Evolutionary conservation across 768 basidiomycete species (phyloP).

Genomic region (Pluteus cervinus): DNA sequence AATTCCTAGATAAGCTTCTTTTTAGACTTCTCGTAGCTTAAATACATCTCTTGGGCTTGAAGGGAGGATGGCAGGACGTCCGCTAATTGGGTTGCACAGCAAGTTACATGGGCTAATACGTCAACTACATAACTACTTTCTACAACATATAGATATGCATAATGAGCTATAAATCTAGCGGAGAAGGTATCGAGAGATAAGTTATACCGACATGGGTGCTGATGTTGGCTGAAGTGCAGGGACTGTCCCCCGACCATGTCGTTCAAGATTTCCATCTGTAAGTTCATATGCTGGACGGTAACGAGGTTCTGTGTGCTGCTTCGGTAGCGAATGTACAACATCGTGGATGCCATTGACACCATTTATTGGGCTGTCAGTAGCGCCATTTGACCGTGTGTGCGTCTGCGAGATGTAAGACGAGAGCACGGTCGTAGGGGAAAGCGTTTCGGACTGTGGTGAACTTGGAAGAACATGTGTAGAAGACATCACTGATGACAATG

Average conservation of each 20-base stretch:
- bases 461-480: constrained; percentile 11
- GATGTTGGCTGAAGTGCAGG: constrained; percentile 3
- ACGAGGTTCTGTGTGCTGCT: no score
- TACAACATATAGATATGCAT: neutral
- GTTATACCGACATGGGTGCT: neutral
- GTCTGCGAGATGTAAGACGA: constrained; percentile 21
- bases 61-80: no score
- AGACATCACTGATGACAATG: constrained; percentile 18
- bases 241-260: constrained; percentile 50
- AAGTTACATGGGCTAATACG: neutral
- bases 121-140: neutral
- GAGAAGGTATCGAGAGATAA: no score
- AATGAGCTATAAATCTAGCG: neutral
- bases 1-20: neutral
- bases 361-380: constrained; percentile 4
- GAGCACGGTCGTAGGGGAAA: constrained; percentile 23
- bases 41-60: neutral
- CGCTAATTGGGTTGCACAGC: no score
- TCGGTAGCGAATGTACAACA: constrained; percentile 6
- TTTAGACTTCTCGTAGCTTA: neutral
- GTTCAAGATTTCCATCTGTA: constrained; percentile 64
- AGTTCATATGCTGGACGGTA: constrained; percentile 84
- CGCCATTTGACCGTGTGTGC: constrained; percentile 17
- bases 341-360: neutral
- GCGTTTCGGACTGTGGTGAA: constrained; percentile 8